Conservation (phyloP, 208 protist species). For the Leptomonas pyrrhocoris region DNA sequence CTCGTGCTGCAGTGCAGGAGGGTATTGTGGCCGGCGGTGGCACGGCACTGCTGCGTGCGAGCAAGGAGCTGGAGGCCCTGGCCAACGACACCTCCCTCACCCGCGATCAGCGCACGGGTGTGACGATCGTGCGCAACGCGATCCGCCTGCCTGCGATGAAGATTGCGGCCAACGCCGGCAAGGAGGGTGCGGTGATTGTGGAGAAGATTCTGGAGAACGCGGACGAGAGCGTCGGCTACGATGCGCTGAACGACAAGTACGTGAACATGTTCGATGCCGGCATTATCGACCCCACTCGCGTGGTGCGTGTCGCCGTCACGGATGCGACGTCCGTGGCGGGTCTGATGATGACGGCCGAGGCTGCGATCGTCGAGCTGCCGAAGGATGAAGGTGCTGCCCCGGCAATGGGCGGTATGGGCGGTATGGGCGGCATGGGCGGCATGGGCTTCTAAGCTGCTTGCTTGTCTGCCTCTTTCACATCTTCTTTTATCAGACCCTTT, state of each 20-base stretch:
- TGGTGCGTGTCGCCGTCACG: slow-evolving; percentile 97
- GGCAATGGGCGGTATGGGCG: slow-evolving; percentile 70
- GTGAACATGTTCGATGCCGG: slow-evolving; percentile 98
- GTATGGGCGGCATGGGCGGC: slow-evolving; percentile 63
- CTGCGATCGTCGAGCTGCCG: slow-evolving; percentile 78
- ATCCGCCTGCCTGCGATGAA: slow-evolving; percentile 92
- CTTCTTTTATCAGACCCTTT: neutral
- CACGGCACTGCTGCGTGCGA: slow-evolving; percentile 95
- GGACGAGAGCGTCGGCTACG: slow-evolving; percentile 92
- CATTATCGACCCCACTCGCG: slow-evolving; percentile 99
- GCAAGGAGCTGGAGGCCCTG: slow-evolving; percentile 82
- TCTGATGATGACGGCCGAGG: slow-evolving; percentile 97
- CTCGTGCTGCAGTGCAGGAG: slow-evolving; percentile 98
- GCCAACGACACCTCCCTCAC: slow-evolving; percentile 53
- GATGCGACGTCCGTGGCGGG: slow-evolving; percentile 97
- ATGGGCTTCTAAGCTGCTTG: slow-evolving; percentile 53
- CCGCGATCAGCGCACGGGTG: slow-evolving; percentile 96
- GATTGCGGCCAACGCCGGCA: slow-evolving; percentile 98
- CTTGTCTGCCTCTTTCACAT: neutral
- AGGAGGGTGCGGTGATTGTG: slow-evolving; percentile 97
- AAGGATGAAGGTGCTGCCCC: slow-evolving; percentile 43
- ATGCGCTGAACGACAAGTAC: slow-evolving; percentile 94
- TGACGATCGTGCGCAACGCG: slow-evolving; percentile 95
- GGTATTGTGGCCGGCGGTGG: slow-evolving; percentile 99
- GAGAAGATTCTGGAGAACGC: slow-evolving; percentile 93